These are phyloP conservation scores for Melanogaster broomeanus DNA, from an alignment of 768 basidiomycete species.

Conservation along the genomic window DNA sequence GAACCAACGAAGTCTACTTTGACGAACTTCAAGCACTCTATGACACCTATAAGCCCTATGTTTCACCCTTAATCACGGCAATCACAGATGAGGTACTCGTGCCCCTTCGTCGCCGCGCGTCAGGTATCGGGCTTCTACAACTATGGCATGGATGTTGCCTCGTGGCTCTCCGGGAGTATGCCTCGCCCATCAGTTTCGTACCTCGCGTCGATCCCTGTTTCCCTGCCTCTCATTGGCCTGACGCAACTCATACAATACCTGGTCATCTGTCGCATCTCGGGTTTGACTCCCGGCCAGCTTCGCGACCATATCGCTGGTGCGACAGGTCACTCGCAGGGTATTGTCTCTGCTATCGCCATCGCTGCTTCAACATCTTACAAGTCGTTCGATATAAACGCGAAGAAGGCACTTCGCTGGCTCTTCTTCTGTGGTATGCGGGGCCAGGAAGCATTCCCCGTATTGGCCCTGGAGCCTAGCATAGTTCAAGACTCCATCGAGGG, in stretches of 20 bases:
- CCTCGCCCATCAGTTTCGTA: constrained; percentile 82
- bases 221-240: constrained; percentile 93
- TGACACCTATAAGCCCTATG: constrained; percentile 89
- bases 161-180: constrained; percentile 77
- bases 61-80: constrained; percentile 65
- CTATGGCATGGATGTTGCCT: constrained; percentile 76
- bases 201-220: constrained; percentile 90
- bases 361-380: constrained; percentile 77
- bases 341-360: constrained; percentile 91
- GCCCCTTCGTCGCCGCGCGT: constrained; percentile 65
- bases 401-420: constrained; percentile 87
- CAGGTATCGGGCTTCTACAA: constrained; percentile 64
- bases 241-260: constrained; percentile 96
- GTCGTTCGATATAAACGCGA: constrained; percentile 71
- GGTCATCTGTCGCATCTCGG: constrained; percentile 71
- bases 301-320: constrained; percentile 76
- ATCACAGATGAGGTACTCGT: constrained; percentile 68
- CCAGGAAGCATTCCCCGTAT: constrained; percentile 91
- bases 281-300: constrained; percentile 79
- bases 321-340: constrained; percentile 97
- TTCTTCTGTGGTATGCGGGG: constrained; percentile 94
- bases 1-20: constrained; percentile 97
- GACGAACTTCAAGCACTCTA: constrained; percentile 92
- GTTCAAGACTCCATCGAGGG: constrained; percentile 87
- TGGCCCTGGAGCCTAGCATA: constrained; percentile 85